phyloP scores from a whole-genome alignment of 2,329 filamentous ascomycete species.

The Didymosphaeria variabile region DNA sequence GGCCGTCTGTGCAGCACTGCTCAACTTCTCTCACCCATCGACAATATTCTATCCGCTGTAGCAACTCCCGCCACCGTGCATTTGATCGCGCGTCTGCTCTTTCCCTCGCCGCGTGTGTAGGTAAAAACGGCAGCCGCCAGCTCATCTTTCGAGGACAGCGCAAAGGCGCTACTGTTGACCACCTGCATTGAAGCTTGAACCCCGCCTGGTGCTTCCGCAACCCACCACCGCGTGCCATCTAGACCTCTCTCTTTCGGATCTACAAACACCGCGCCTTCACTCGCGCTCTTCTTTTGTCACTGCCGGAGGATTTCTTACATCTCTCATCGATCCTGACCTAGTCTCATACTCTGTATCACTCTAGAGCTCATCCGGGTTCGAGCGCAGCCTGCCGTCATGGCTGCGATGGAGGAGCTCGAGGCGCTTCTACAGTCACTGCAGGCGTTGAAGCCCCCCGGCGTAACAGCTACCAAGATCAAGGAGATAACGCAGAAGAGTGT shows the following conservation, averaged over 20 bases:
- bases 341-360: neutral
- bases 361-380: conserved; percentile 9
- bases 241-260: conserved; percentile 34
- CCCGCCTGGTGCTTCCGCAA: conserved; percentile 23
- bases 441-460: conserved; percentile 88
- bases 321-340: conserved; percentile 30
- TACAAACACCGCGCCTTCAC: conserved; percentile 35
- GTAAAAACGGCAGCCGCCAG: conserved; percentile 28
- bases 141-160: conserved; percentile 33
- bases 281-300: conserved; percentile 20
- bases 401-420: conserved; percentile 90
- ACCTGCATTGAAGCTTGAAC: conserved; percentile 21
- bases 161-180: conserved; percentile 27
- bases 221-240: conserved; percentile 34
- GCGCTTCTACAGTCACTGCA: conserved; percentile 91
- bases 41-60: conserved; percentile 21
- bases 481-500: conserved; percentile 88
- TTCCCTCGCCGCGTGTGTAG: conserved; percentile 37
- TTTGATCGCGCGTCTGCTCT: conserved; percentile 28
- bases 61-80: conserved; percentile 29
- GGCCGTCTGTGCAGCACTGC: conserved; percentile 28
- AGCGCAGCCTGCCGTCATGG: conserved; percentile 54
- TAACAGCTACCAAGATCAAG: conserved; percentile 90
- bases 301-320: conserved; percentile 21
- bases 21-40: conserved; percentile 30